Evolutionary conservation across 2,329 filamentous ascomycete species (phyloP), one percentile per base, ranked within the genome.

Genomic region (Berkeleyomyces rouxiae): DNA sequence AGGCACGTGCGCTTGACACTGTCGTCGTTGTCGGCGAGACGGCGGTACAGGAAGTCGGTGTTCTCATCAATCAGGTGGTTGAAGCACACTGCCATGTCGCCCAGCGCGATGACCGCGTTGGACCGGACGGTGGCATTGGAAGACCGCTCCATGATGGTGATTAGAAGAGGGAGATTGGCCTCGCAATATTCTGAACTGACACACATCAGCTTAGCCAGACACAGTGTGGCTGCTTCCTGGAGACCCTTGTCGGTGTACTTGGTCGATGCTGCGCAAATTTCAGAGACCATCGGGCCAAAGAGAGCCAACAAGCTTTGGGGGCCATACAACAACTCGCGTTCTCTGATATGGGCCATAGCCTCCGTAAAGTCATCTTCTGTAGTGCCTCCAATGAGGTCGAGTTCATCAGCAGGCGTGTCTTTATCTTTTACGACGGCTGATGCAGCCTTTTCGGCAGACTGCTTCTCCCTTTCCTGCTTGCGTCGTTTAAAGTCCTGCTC

Each of bases 1-100:
- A 99, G 80, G 73, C 93, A 99, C 0, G 95, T 99, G 9, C 93
- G 85, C 78, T 97, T 99, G 66, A 99, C 93, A 2, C 87, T 92
- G 31, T 84, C 82, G 68, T 96, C 91, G 13, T 82, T 78, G 70
- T 99, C 95, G 13, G 93, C 95, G 6, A 99, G 81, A 16, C 95
- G 85, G 23, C 93, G 86, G 74, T 99, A 99, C 49, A 99, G 75
- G 77, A 97, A 99, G 72, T 99, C 93, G 0, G 93, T 99, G 73
- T 99, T 97, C 75, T 99, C 95, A 70, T 99, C 95, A 68, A 99
- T 96, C 59, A 99, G 82, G 70, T 99, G 93, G 71, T 99, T 99
- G 80, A 99, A 99, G 80, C 91, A 96, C 31, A 99, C 93, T 0
- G 95, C 95, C 93, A 99, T 99, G 71, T 99, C 93, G 46, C 93